Conservation (phyloP, 2,329 filamentous ascomycete genomes). For the Colletotrichum echinochloae region DNA sequence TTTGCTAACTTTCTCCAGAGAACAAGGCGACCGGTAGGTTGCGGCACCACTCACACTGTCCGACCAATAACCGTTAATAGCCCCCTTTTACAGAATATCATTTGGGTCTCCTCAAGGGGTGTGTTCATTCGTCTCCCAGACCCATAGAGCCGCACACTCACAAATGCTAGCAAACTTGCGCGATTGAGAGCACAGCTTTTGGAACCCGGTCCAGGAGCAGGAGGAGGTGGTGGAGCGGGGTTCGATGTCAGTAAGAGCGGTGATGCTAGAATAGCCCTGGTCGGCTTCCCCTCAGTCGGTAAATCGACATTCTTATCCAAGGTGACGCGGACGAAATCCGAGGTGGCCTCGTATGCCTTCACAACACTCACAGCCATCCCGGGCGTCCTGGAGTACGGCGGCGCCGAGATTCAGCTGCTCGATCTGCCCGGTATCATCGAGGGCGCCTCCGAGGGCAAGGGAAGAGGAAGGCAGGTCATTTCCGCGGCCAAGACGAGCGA, state of each 20-base stretch:
- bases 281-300: constrained; percentile 98
- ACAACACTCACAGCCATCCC: constrained; percentile 98
- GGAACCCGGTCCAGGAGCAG: constrained; percentile 85
- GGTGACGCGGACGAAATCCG: constrained; percentile 97
- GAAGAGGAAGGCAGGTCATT: constrained; percentile 94
- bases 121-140: constrained; percentile 45
- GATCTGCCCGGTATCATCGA: constrained; percentile 99
- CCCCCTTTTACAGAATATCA: constrained; percentile 81
- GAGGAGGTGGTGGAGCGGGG: constrained; percentile 81
- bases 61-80: constrained; percentile 16
- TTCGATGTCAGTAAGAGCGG: constrained; percentile 97
- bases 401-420: constrained; percentile 96
- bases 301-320: constrained; percentile 99
- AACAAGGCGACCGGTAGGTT: constrained; percentile 97
- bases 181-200: constrained; percentile 93
- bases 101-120: constrained; percentile 97
- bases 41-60: background rate
- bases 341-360: constrained; percentile 96
- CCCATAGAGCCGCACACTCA: background rate
- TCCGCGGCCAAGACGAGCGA: constrained; percentile 98
- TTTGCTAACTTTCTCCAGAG: constrained; percentile 68
- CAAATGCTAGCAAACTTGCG: constrained; percentile 82
- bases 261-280: constrained; percentile 94
- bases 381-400: constrained; percentile 96
- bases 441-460: constrained; percentile 94